Evolutionary conservation across 139 green algal species (phyloP).

Genomic region (Asterochloris sp.): DNA sequence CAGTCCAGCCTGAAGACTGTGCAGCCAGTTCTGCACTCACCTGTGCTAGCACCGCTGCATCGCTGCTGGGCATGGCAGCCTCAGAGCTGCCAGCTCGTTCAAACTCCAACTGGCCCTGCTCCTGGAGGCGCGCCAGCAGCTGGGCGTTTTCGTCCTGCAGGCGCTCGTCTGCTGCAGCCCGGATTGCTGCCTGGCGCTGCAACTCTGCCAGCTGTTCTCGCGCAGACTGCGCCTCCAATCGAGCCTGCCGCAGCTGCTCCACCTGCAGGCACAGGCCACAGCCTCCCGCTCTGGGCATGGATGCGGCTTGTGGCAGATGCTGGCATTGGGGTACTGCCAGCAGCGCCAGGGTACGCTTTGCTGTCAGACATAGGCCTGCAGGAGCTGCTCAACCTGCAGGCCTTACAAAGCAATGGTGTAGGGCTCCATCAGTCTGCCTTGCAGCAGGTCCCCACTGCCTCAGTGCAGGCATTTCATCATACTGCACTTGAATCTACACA

Average conservation of each 20-base stretch:
- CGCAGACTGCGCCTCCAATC: conserved; percentile 19
- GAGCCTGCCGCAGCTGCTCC: conserved; percentile 47
- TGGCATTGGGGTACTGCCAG: neutral
- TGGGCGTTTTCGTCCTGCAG: conserved; percentile 56
- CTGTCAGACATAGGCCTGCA: neutral
- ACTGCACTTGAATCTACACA: too few species aligned
- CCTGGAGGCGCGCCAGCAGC: conserved; percentile 46
- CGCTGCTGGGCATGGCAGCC: conserved; percentile 5
- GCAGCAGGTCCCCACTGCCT: neutral
- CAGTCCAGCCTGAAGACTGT: neutral
- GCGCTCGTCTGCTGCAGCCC: conserved; percentile 27
- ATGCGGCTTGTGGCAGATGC: neutral
- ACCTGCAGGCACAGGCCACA: conserved; percentile 39
- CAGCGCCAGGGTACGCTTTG: neutral
- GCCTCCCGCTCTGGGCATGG: neutral
- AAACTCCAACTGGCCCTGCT: conserved; percentile 44
- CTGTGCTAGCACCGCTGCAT: conserved; percentile 2
- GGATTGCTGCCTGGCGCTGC: conserved; percentile 23
- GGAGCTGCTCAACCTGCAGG: neutral
- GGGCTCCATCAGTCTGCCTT: neutral
- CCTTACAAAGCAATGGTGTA: neutral
- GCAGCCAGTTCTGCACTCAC: neutral
- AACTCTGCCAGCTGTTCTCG: conserved; percentile 30
- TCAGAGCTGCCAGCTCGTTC: conserved; percentile 12
- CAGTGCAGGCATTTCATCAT: neutral